Evolutionary conservation across 106 monocot genomes (phyloP), one percentile per base, ranked within the genome.

Genomic region (Platanthera guangdongensis): DNA sequence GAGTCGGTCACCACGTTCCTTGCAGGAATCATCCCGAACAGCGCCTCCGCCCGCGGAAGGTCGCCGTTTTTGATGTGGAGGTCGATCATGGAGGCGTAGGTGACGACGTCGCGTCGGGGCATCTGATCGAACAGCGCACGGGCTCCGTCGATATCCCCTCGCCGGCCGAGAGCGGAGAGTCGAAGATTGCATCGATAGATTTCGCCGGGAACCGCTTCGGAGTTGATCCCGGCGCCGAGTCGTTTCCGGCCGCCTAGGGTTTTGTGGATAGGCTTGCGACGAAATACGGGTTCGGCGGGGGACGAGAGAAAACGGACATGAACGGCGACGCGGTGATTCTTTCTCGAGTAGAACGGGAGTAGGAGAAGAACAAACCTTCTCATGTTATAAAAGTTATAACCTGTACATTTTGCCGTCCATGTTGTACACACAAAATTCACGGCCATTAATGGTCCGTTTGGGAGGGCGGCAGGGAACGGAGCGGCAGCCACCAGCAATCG

Each of bases 11-110:
- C 79, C 16, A 84, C 76, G 57, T 84, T 87, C 39, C 76, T 63
- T 9, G 49, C 48, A 6, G 84, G 81, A 18, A 81, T 49, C n/a
- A 21, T 72, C 39, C 5, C 50, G 21, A 81, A 87, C 12, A 84
- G 70, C 3, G 21, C 45, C 32, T 84, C 79, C 4, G 84, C 87
- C 7, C 53, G 71, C 7, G 67, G 68, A 51, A 87, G 51, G 14
- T 81, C 46, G 18, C 77, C 72, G 14, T 59, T 65, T 7, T 84
- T 84, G 8, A 87, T 55, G 54, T 73, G 68, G 57, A 87, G 62
- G 49, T 48, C 72, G 78, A 87, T 79, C 87, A 87, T 83, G 70
- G 81, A 12, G 73, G 81, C 8, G 22, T 81, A 82, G 25, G 81
- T 68, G 76, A 79, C 18, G 46, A 81, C 78, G 78, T 87, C 84